Evolutionary conservation across 148 eudicot genomes (phyloP).

Genomic region (Fallopia convolvulus): DNA sequence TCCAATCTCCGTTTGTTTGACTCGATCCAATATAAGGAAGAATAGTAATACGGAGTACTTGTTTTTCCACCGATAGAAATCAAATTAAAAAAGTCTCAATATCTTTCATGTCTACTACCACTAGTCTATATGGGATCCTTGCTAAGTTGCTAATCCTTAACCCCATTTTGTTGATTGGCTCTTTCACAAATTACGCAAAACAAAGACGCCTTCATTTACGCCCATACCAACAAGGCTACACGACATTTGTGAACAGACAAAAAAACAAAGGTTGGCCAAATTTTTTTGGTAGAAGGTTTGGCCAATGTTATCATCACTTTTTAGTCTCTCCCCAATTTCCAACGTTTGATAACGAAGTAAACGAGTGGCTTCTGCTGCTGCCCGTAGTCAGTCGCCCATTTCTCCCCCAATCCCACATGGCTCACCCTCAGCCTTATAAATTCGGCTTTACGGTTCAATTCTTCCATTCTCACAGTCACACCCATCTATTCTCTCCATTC

Average conservation of each 20-base stretch:
- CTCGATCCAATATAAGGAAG: too few relatives aligned
- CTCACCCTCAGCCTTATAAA: constrained; percentile 3
- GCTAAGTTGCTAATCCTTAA: too few relatives aligned
- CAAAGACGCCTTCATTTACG: not conserved
- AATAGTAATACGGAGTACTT: too few relatives aligned
- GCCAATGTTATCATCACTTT: not conserved
- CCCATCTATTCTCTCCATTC: not conserved
- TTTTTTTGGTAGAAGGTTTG: too few relatives aligned
- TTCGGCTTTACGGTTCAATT: not conserved
- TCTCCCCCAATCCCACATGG: not conserved
- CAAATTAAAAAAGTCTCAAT: too few relatives aligned
- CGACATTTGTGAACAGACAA: not conserved
- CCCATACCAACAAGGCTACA: not conserved
- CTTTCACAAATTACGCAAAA: not conserved
- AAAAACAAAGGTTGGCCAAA: not conserved
- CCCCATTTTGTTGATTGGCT: too few relatives aligned
- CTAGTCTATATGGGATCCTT: too few relatives aligned
- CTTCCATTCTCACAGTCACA: not conserved
- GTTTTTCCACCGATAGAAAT: too few relatives aligned
- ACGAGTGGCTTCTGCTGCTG: not conserved
- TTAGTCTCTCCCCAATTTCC: not conserved
- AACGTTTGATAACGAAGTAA: not conserved
- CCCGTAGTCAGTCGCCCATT: not conserved
- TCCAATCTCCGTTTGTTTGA: too few relatives aligned
- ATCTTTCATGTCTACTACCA: too few relatives aligned